Base-by-base conservation (phyloP, 2,329 filamentous ascomycete species). In the Falciphora oryzae region DNA sequence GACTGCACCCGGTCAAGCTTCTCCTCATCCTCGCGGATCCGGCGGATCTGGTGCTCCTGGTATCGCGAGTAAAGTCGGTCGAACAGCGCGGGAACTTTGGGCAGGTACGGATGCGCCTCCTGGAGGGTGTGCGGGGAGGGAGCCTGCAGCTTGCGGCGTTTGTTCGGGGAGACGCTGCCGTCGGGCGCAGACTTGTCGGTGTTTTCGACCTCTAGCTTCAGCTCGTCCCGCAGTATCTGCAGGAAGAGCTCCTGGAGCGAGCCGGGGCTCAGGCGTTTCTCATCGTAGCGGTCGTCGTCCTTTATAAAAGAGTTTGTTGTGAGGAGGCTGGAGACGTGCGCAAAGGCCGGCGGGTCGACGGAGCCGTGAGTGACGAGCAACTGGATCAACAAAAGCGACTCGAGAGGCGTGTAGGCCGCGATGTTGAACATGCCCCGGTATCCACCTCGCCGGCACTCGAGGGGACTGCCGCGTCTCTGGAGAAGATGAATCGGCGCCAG, bases 211-310 rank as follows among this genome's bases (percentile, higher is more conserved):
- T 89, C 84, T 64, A 73, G 75, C 70, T 78, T 85, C 68, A 88
- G 76, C 75, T 95, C 92, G 69, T 96, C 90, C 69, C 86, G 85
- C 73, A 97, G 76, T 65, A 96, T 79, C 14, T 86, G 83, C 69
- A 93, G 79, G 75, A 96, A 97, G 63, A 95, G 83, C 72, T 89
- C 85, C 75, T 91, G 87, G 69, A 98, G 80, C 58, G 92, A 86
- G 75, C 93, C 90, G 10, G 93, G 87, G 61, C 82, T 89, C 74
- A 98, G 79, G 67, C 93, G 87, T 70, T 82, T 79, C 69, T 85
- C 82, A 80, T 97, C 89, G 78, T 90, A 97, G 44, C 83, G 83
- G 59, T 81, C 81, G 76, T 88, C 87, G 71, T 88, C 83, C 70
- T 85, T 88, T 73, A 98, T 82, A 67, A 92, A 81, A 25, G 85